These are phyloP conservation scores for Cornus controversa DNA, from an alignment of 148 eudicot genomes.

Conservation along the genomic window DNA sequence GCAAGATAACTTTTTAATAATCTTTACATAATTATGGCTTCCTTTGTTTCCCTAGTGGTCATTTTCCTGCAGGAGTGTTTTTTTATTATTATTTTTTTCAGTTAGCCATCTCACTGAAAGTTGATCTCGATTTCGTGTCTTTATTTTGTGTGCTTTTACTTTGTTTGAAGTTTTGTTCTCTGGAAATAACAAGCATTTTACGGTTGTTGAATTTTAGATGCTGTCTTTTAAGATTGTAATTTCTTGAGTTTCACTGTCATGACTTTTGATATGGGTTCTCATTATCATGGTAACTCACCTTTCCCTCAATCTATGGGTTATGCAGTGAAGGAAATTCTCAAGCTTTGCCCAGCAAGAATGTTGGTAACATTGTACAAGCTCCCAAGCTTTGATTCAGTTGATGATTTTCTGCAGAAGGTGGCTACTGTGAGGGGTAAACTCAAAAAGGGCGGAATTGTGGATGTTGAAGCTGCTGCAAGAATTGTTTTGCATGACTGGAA, in stretches of 20 bases:
- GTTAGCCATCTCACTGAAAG: background rate
- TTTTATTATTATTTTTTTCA: no score
- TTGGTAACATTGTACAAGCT: constrained; percentile 78
- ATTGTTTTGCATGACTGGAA: constrained; percentile 94
- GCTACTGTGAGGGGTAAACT: constrained; percentile 89
- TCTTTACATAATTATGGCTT: background rate
- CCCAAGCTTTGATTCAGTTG: constrained; percentile 84
- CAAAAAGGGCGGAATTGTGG: constrained; percentile 87
- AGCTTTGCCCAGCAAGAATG: constrained; percentile 69
- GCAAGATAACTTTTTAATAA: background rate
- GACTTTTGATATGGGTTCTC: background rate
- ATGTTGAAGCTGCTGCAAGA: constrained; percentile 84
- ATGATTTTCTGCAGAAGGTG: constrained; percentile 83
- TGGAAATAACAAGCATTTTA: constrained; percentile 1
- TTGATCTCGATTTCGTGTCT: background rate
- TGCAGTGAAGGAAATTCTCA: constrained; percentile 91
- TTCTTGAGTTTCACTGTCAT: background rate
- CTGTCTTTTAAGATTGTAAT: background rate
- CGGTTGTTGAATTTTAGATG: background rate
- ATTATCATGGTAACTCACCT: constrained; percentile 3
- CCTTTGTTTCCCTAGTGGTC: no score
- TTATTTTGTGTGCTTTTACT: background rate
- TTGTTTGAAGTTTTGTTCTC: background rate
- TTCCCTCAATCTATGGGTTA: background rate
- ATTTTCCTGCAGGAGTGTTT: no score